phyloP scores from a whole-genome alignment of 2,329 filamentous ascomycete genomes.

The Parastagonospora nodorum region DNA sequence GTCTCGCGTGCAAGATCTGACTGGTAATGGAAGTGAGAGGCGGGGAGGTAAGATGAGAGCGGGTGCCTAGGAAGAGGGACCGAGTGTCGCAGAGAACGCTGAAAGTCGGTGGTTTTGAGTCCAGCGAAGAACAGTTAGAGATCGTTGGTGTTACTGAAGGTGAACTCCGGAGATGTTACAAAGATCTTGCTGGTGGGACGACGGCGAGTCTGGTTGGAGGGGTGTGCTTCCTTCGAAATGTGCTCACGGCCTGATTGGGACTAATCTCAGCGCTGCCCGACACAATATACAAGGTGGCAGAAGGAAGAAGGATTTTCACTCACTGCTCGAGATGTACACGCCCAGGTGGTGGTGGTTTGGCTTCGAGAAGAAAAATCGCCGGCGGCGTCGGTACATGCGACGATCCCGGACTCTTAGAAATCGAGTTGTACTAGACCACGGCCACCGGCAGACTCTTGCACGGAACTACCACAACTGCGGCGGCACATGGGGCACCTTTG shows the following conservation, averaged over 20 bases:
- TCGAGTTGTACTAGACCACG: slow-evolving; percentile 25
- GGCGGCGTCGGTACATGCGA: slow-evolving; percentile 12
- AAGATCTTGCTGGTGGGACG: slow-evolving; percentile 11
- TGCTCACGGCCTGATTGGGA: slow-evolving; percentile 13
- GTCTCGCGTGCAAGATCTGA: slow-evolving; percentile 25
- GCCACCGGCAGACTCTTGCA: slow-evolving; percentile 1
- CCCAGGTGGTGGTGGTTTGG: slow-evolving; percentile 15
- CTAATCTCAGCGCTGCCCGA: slow-evolving; percentile 18
- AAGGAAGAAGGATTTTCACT: slow-evolving; percentile 2
- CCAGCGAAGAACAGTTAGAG: slow-evolving; percentile 15
- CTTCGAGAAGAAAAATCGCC: slow-evolving; percentile 15
- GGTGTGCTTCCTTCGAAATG: slow-evolving; percentile 16
- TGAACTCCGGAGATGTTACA: slow-evolving; percentile 23
- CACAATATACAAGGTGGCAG: neutral
- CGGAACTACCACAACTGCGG: slow-evolving; percentile 14
- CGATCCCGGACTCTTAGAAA: slow-evolving; percentile 26
- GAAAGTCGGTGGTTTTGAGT: slow-evolving; percentile 14
- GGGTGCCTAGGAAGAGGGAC: slow-evolving; percentile 13
- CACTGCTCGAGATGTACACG: slow-evolving; percentile 8
- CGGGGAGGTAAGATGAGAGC: neutral
- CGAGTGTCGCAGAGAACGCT: slow-evolving; percentile 17
- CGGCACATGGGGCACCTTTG: slow-evolving; percentile 5
- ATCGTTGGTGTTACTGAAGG: slow-evolving; percentile 23
- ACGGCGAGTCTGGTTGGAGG: slow-evolving; percentile 16
- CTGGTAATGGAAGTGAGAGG: slow-evolving; percentile 18